phyloP scores from a whole-genome alignment of 2,329 filamentous ascomycete species.

The Coniochaeta sp. region DNA sequence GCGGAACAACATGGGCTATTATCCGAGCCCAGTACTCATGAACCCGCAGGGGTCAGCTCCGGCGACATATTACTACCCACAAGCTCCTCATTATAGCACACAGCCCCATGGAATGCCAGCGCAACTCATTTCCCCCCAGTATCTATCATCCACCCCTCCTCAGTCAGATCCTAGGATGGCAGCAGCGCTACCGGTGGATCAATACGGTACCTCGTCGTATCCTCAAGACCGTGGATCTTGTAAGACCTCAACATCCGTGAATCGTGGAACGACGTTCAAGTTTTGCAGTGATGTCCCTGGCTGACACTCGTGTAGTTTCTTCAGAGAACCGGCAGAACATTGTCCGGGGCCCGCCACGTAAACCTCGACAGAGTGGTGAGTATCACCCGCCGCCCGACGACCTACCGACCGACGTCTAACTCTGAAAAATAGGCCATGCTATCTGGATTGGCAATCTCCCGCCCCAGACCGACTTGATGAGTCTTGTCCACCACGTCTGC shows the following conservation, averaged over 20 bases:
- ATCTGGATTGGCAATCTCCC: constrained; percentile 96
- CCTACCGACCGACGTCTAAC: constrained; percentile 8
- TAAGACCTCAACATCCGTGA: constrained; percentile 2
- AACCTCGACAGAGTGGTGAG: constrained; percentile 56
- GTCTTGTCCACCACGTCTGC: constrained; percentile 86
- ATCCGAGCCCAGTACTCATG: constrained; percentile 34
- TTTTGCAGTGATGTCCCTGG: neutral
- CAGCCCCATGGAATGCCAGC: constrained; percentile 23
- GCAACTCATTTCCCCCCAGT: constrained; percentile 26
- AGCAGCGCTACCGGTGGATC: constrained; percentile 9
- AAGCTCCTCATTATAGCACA: constrained; percentile 25
- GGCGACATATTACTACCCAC: constrained; percentile 36
- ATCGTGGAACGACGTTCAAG: neutral
- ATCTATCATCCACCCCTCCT: constrained; percentile 16
- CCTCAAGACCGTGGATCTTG: constrained; percentile 7
- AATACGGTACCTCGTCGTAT: constrained; percentile 4
- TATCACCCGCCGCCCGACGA: constrained; percentile 4
- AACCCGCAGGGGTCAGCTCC: constrained; percentile 24
- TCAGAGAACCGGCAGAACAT: constrained; percentile 28
- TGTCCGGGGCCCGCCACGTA: constrained; percentile 46
- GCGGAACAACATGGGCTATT: constrained; percentile 34
- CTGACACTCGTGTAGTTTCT: constrained; percentile 6
- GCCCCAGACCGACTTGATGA: constrained; percentile 71
- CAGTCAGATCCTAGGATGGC: constrained; percentile 17
- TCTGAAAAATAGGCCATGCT: constrained; percentile 59